These are phyloP conservation scores for Fomitopsis schrenkii DNA, from an alignment of 1,284 basidiomycete species.

Conservation along the genomic window DNA sequence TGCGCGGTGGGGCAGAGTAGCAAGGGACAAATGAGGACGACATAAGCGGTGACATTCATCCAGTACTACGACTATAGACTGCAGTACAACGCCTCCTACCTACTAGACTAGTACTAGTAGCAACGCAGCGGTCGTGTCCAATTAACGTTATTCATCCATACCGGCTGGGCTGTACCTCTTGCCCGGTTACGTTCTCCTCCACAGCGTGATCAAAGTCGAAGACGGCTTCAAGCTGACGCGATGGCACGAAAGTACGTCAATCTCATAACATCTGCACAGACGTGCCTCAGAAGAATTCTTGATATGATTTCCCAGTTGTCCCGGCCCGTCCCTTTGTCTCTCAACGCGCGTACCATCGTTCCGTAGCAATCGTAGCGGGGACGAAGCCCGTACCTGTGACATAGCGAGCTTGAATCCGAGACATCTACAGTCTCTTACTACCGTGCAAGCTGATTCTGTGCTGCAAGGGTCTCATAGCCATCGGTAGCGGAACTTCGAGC, in stretches of 20 bases:
- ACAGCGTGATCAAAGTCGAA: constrained; percentile 18
- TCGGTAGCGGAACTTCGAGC: too few species aligned
- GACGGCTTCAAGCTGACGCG: constrained; percentile 18
- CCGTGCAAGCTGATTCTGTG: not conserved
- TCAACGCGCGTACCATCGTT: constrained; percentile 20
- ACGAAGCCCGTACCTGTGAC: constrained; percentile 23
- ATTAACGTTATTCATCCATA: constrained; percentile 19
- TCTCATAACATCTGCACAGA: not conserved
- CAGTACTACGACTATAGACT: not conserved
- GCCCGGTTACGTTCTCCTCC: constrained; percentile 11
- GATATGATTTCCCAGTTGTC: constrained; percentile 19
- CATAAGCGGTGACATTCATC: not conserved
- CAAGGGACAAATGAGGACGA: too few species aligned
- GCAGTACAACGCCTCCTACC: not conserved
- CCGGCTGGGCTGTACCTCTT: constrained; percentile 18
- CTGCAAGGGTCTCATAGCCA: too few species aligned
- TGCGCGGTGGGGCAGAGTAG: too few species aligned
- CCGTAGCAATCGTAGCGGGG: constrained; percentile 22
- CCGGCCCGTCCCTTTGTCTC: constrained; percentile 19
- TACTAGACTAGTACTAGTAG: too few species aligned
- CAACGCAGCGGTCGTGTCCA: constrained; percentile 5
- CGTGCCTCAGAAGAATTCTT: constrained; percentile 22
- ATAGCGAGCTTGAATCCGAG: constrained; percentile 24
- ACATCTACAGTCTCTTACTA: constrained; percentile 18
- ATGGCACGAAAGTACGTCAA: not conserved